phyloP scores from a whole-genome alignment of 768 basidiomycete species.

The Xerocomellus intermedius region DNA sequence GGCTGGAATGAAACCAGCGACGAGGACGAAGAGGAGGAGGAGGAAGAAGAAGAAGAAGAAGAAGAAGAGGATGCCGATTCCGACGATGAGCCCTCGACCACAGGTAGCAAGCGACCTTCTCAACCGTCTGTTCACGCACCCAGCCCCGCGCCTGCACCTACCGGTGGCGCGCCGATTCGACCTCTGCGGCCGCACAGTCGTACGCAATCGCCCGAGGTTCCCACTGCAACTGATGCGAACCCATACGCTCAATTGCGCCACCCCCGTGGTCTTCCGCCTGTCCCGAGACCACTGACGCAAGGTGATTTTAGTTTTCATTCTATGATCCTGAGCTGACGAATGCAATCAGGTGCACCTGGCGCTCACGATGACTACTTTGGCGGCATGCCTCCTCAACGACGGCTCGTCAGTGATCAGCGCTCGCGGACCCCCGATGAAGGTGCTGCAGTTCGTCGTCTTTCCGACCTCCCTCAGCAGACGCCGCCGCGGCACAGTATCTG shows the following conservation, averaged over 20 bases:
- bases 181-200: slow-evolving; percentile 31
- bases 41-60: slow-evolving; percentile 74
- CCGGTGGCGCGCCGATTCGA: slow-evolving; percentile 25
- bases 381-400: slow-evolving; percentile 40
- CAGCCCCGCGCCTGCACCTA: slow-evolving; percentile 17
- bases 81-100: slow-evolving; percentile 43
- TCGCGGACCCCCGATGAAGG: slow-evolving; percentile 59
- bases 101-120: slow-evolving; percentile 35
- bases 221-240: slow-evolving; percentile 33
- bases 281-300: slow-evolving; percentile 47
- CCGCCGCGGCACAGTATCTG: slow-evolving; percentile 72
- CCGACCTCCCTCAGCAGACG: slow-evolving; percentile 47
- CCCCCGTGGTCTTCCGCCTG: slow-evolving; percentile 64
- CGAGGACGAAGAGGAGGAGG: slow-evolving; percentile 78
- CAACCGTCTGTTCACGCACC: slow-evolving; percentile 19
- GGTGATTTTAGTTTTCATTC: slow-evolving; percentile 36
- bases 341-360: slow-evolving; percentile 28
- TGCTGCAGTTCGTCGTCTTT: slow-evolving; percentile 51
- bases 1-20: slow-evolving; percentile 74
- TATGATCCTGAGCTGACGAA: slow-evolving; percentile 5
- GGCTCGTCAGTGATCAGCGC: slow-evolving; percentile 54
- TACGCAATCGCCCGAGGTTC: slow-evolving; percentile 28
- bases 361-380: slow-evolving; percentile 46
- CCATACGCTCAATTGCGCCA: slow-evolving; percentile 52
- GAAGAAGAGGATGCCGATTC: slow-evolving; percentile 70